A percentile compares a stretch with the other conserved stretches of the same genome.
Conservation (phyloP, 345 rosid genomes). For the Hirschfeldia incana region DNA sequence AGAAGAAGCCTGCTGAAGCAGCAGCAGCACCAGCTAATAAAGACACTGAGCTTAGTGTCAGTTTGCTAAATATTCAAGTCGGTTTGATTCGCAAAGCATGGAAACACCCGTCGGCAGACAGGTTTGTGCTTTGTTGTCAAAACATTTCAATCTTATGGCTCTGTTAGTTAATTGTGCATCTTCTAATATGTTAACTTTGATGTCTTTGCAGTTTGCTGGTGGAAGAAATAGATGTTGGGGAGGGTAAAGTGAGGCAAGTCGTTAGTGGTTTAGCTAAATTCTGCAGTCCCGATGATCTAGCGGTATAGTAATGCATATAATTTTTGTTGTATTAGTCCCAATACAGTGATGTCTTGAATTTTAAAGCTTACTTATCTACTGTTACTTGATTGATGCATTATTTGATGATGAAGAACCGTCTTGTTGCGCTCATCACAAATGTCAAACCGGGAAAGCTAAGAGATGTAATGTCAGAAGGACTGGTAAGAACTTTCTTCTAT, state of each 20-base stretch:
- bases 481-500: constrained; percentile 54
- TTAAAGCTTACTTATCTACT: constrained; percentile 23
- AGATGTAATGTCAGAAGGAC: constrained; percentile 91
- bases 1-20: constrained; percentile 57
- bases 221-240: constrained; percentile 96
- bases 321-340: neutral
- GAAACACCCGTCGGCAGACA: constrained; percentile 99
- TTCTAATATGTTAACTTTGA: neutral
- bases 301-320: constrained; percentile 41
- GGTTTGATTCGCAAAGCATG: constrained; percentile 88
- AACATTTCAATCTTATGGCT: constrained; percentile 5
- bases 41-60: constrained; percentile 80
- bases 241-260: constrained; percentile 83
- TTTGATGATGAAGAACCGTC: constrained; percentile 67
- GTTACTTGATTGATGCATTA: constrained; percentile 27
- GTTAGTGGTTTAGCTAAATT: constrained; percentile 97
- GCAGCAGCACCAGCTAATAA: constrained; percentile 57
- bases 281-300: constrained; percentile 76
- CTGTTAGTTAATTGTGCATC: neutral
- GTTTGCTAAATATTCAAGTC: constrained; percentile 83
- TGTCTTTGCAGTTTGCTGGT: constrained; percentile 73
- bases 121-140: constrained; percentile 48
- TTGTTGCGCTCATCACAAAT: constrained; percentile 80
- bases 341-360: neutral
- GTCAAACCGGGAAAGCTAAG: constrained; percentile 98